A percentile compares a stretch with the other conserved stretches of the same genome.
These are phyloP conservation scores for Canavalia ensiformis DNA, from an alignment of 306 rosid species.

Conservation along the genomic window DNA sequence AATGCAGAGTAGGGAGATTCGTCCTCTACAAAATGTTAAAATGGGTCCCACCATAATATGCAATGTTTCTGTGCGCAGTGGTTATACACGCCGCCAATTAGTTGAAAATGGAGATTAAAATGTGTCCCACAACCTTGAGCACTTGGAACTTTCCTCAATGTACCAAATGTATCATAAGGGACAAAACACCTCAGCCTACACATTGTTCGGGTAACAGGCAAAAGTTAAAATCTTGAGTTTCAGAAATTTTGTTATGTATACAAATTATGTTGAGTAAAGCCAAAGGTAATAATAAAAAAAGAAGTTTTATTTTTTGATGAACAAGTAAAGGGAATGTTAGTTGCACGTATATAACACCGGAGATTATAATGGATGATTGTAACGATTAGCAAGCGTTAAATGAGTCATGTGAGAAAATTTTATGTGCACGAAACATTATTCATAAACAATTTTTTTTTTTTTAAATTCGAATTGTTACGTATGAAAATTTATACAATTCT, in stretches of 20 bases:
- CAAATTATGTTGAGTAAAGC: neutral
- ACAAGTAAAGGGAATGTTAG: neutral
- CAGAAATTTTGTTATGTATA: neutral
- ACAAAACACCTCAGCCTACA: neutral
- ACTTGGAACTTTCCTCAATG: too few species aligned
- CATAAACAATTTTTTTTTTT: neutral
- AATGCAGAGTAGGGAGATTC: constrained; percentile 39
- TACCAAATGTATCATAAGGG: neutral
- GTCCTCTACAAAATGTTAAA: neutral
- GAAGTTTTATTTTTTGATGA: neutral
- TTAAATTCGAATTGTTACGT: neutral
- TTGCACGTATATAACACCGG: neutral
- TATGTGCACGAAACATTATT: neutral
- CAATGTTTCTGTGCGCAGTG: neutral
- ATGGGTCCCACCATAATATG: constrained; percentile 1
- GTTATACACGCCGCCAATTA: too few species aligned
- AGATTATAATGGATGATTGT: neutral
- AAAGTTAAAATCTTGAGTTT: too few species aligned
- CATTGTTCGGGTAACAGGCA: neutral
- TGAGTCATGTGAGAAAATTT: neutral
- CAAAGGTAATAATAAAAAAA: neutral
- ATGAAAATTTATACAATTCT: neutral
- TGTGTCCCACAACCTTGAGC: too few species aligned
- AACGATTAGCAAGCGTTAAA: neutral
- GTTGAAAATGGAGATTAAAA: too few species aligned